Evolutionary conservation across 768 basidiomycete species (phyloP).

Genomic region (Pisolithus marmoratus): DNA sequence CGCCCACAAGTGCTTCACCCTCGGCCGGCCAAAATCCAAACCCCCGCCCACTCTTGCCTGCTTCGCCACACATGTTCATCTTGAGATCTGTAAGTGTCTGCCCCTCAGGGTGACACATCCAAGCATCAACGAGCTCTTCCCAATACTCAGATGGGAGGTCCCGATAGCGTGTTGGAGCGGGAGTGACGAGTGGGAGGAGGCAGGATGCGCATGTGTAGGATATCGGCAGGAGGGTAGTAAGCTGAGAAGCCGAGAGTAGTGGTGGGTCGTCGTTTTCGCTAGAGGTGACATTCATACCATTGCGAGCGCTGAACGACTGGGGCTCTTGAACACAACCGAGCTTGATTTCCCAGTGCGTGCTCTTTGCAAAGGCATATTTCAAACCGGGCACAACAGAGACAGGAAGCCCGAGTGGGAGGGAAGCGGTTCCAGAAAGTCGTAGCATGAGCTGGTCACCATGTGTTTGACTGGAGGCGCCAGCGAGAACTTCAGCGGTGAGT

Average conservation of each 20-base stretch:
- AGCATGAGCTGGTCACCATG: conserved; percentile 56
- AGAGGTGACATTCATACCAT: background rate
- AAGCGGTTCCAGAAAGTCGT: conserved; percentile 51
- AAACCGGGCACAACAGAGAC: conserved; percentile 54
- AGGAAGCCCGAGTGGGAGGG: conserved; percentile 52
- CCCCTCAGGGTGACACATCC: conserved; percentile 91
- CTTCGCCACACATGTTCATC: conserved; percentile 12
- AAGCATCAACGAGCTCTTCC: conserved; percentile 94
- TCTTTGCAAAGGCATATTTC: conserved; percentile 50
- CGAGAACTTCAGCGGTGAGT: conserved; percentile 57
- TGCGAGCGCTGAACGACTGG: background rate
- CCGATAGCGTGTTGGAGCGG: conserved; percentile 53
- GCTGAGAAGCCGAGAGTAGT: conserved; percentile 67
- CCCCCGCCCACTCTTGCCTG: conserved; percentile 14
- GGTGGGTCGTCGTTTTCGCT: conserved; percentile 27
- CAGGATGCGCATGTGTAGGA: conserved; percentile 78
- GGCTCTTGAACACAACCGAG: conserved; percentile 34
- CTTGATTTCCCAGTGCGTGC: conserved; percentile 70
- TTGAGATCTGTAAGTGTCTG: conserved; percentile 65
- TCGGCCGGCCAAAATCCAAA: conserved; percentile 75
- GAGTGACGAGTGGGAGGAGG: conserved; percentile 61
- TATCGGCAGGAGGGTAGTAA: conserved; percentile 48
- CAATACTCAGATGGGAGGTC: conserved; percentile 96
- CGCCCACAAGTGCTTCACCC: conserved; percentile 79
- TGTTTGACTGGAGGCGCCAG: conserved; percentile 35